Base-by-base conservation (phyloP, 176 grass and related monocot species). In the Avena sativa region DNA sequence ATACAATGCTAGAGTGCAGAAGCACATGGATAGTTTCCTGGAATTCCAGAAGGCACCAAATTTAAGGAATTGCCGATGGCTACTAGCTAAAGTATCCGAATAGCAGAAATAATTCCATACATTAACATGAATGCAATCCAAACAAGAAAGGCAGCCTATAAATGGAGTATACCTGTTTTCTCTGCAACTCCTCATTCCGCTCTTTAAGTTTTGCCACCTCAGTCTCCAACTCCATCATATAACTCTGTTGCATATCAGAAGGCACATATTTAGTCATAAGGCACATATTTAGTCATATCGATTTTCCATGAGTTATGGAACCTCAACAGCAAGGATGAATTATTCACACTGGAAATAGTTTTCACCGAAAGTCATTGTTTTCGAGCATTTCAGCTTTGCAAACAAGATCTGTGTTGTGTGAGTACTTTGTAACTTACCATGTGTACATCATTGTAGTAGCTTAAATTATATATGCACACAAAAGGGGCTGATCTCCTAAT, bases 141-240 rank as follows among this genome's bases (percentile, higher is more conserved):
- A 69, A 53, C 10, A 82, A 74, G 19, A 55, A 79, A 16, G 14
- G 36, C 4, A 48, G 55, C 50, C 50, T 68, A 12, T 1, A 47
- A 8, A 89, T 75, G 11, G 5, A 53, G 57, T 12, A 44, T 86
- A 94, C 95, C 92, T 97, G 92, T 51, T 97, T 97, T 86, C 89
- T 92, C 46, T 94, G 90, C 72, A 97, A 66, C 16, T 89, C 86
- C 8, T 97, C 84, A 4, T 97, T 97, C 28, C 89, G 38, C 49
- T 91, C 92, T 85, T 97, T 97, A 59, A 97, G 92, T 71, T 94
- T 94, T 81, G 92, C 95, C 69, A 97, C 82, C 72, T 97, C 95
- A 76, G 88, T 91, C 92, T 97, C 95, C 60, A 97, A 83, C 61
- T 97, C 95, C 95, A 93, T 92, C 78, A 82, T 91, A 84, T 97